phyloP scores from a whole-genome alignment of 805 yeast genomes.

The Komagataella pseudopastoris region DNA sequence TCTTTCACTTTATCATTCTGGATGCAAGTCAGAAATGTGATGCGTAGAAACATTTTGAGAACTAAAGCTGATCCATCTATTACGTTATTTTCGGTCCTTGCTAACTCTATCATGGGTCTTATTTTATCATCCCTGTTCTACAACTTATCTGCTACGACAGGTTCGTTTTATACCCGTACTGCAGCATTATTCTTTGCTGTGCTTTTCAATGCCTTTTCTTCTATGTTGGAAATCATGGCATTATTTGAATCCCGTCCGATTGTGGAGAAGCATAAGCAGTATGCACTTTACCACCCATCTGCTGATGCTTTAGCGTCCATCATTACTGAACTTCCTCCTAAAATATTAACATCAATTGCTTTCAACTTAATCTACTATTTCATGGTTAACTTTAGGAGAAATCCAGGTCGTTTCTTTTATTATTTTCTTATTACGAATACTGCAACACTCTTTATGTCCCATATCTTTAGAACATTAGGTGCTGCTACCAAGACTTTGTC shows the following conservation, averaged over 20 bases:
- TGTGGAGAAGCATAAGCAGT: conserved; percentile 44
- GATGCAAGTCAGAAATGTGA: conserved; percentile 36
- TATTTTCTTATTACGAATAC: conserved; percentile 28
- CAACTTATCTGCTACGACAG: conserved; percentile 27
- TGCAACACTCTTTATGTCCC: conserved; percentile 39
- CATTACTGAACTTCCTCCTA: conserved; percentile 37
- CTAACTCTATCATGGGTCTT: conserved; percentile 39
- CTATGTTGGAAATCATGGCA: conserved; percentile 42
- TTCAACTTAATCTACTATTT: conserved; percentile 40
- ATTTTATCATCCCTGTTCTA: conserved; percentile 45
- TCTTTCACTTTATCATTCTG: conserved; percentile 37
- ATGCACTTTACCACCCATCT: conserved; percentile 44
- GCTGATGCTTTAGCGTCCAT: conserved; percentile 45
- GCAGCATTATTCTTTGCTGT: conserved; percentile 58
- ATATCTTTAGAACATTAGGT: conserved; percentile 39
- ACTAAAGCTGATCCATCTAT: conserved; percentile 35
- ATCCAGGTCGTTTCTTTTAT: conserved; percentile 41
- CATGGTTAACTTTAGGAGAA: conserved; percentile 36
- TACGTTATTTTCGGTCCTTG: conserved; percentile 24
- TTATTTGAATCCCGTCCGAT: conserved; percentile 42
- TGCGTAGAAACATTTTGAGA: conserved; percentile 34
- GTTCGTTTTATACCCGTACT: conserved; percentile 39
- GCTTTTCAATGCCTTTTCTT: conserved; percentile 48
- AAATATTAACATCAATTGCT: conserved; percentile 24
- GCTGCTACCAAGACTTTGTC: conserved; percentile 30